phyloP scores from a whole-genome alignment of 1,139 yeast genomes.

The Magnusiomyces sp. region DNA sequence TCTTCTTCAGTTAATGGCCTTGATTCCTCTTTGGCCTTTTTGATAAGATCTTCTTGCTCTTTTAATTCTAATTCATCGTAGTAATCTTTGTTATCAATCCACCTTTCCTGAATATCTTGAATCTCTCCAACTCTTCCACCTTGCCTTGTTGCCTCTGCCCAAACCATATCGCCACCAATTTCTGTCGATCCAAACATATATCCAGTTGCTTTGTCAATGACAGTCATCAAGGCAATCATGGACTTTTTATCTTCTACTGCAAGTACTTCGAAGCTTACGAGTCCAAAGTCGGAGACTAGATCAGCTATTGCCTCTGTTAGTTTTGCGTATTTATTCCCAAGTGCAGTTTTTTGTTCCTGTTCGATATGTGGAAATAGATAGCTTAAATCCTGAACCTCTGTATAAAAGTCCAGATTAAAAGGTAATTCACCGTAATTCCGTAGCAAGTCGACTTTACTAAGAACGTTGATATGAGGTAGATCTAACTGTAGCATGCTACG shows the following conservation, averaged over 20 bases:
- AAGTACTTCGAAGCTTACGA: constrained; percentile 82
- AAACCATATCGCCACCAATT: constrained; percentile 87
- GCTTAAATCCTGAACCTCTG: constrained; percentile 80
- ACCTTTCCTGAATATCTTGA: constrained; percentile 83
- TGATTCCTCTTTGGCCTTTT: constrained; percentile 21
- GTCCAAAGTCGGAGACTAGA: constrained; percentile 74
- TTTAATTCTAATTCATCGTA: constrained; percentile 60
- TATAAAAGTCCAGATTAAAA: constrained; percentile 74
- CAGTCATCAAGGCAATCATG: constrained; percentile 72
- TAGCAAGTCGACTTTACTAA: constrained; percentile 81
- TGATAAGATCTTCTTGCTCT: constrained; percentile 34
- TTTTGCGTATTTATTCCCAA: constrained; percentile 56
- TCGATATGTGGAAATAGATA: constrained; percentile 62
- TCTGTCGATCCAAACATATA: constrained; percentile 89
- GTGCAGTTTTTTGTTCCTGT: constrained; percentile 53
- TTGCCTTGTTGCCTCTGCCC: constrained; percentile 92
- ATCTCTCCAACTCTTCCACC: constrained; percentile 47
- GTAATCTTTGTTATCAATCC: constrained; percentile 78
- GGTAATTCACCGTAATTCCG: constrained; percentile 53
- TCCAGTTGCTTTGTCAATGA: constrained; percentile 87
- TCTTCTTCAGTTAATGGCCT: constrained; percentile 45
- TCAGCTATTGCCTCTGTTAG: constrained; percentile 77
- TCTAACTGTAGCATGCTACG: constrained; percentile 91
- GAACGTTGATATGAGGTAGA: constrained; percentile 85
- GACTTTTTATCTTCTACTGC: constrained; percentile 86